Evolutionary conservation across 2,329 filamentous ascomycete species (phyloP), one percentile per base, ranked within the genome.

Genomic region (Alternaria incomplexa): DNA sequence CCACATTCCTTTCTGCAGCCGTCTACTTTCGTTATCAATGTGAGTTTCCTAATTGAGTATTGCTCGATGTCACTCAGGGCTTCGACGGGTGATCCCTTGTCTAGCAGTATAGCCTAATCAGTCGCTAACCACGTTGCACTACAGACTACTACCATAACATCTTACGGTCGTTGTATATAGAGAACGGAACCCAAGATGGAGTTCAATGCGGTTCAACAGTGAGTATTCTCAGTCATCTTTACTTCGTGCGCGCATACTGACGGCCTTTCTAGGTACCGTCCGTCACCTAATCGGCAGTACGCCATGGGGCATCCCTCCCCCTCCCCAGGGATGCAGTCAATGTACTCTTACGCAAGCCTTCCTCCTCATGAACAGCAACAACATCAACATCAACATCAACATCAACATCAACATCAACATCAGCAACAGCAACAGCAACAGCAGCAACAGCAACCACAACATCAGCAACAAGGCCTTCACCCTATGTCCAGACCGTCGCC

Each of bases 131-230:
- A 36, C 44, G 51, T 67, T 62, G 57, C 51, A 56, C 65, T 68
- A 20, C 68, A 71, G 64, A 68, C 61, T 62, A 67, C 65, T 69
- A 60, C 56, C 66, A 69, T 63, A 61, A 58, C 55, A 58, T 57
- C 51, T 63, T 61, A 69, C 66, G 71, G 65, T 64, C 62, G 69
- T 65, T 71, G 64, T 70, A 68, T 64, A 66, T 69, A 72, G 65
- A 72, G 56, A 61, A 68, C 67, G 66, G 72, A 63, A 58, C 66
- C 73, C 72, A 78, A 77, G 68, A 81, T 81, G 80, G 79, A 81
- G 76, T 81, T 79, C 75, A 80, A 81, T 80, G 76, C 79, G 67
- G 62, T 76, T 67, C 76, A 77, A 52, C 79, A 81, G 79, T 81
- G 76, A 74, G 79, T 63, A 56, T 48, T 50, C 43, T 46, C 50